phyloP scores from a whole-genome alignment of 768 basidiomycete species.

The Baorangia bicolor region DNA sequence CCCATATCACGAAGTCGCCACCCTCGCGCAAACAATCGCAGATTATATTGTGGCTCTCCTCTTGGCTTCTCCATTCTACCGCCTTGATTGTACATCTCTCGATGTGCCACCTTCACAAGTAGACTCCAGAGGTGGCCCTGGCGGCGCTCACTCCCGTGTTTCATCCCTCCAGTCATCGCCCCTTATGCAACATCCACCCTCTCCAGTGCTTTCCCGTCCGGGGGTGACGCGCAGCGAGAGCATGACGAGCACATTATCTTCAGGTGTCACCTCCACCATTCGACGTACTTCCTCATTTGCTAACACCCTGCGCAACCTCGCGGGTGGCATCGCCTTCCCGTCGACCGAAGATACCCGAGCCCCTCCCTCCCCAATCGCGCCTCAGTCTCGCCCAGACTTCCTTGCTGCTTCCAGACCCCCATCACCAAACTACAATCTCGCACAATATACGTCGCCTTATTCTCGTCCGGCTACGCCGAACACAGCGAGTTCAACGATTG shows the following conservation, averaged over 20 bases:
- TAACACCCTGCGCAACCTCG: constrained; percentile 66
- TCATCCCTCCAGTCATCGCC: constrained; percentile 54
- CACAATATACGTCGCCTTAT: constrained; percentile 77
- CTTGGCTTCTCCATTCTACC: constrained; percentile 83
- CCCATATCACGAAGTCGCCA: constrained; percentile 89
- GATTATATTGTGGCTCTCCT: constrained; percentile 92
- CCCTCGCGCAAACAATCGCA: constrained; percentile 84
- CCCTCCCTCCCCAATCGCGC: constrained; percentile 34
- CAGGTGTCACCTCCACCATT: constrained; percentile 64
- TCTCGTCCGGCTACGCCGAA: constrained; percentile 50
- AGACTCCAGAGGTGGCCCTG: constrained; percentile 33
- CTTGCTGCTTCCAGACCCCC: constrained; percentile 64
- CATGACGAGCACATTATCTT: constrained; percentile 57
- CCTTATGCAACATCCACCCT: constrained; percentile 42
- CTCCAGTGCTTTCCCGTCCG: constrained; percentile 50
- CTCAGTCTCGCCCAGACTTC: constrained; percentile 24
- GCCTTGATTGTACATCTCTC: constrained; percentile 67
- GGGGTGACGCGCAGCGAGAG: constrained; percentile 58
- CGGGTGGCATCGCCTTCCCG: constrained; percentile 72
- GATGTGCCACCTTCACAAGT: constrained; percentile 43
- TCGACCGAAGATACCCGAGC: constrained; percentile 52
- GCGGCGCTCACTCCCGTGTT: constrained; percentile 40
- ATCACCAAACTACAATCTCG: constrained; percentile 75
- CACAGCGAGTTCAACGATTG: constrained; percentile 21
- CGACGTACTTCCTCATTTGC: constrained; percentile 81